phyloP scores from a whole-genome alignment of 2,329 filamentous ascomycete genomes.

The Raffaelea deltoideospora region DNA sequence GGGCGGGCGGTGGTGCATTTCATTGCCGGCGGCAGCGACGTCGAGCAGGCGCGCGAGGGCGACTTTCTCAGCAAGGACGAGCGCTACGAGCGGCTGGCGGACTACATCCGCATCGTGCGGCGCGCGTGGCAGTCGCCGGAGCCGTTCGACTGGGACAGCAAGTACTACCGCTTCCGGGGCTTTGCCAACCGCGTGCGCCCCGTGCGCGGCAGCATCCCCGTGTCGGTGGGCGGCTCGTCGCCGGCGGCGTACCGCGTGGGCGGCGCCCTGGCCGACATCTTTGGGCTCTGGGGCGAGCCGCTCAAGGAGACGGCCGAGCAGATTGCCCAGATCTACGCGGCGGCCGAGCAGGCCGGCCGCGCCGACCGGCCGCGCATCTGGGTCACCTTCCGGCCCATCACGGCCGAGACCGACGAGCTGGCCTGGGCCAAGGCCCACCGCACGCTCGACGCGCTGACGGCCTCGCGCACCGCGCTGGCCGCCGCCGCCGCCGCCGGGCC shows the following conservation, averaged over 20 bases:
- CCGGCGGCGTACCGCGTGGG: conserved; percentile 44
- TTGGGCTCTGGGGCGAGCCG: conserved; percentile 49
- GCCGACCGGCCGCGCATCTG: conserved; percentile 41
- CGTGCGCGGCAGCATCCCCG: conserved; percentile 35
- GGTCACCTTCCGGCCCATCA: conserved; percentile 48
- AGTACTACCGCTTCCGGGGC: conserved; percentile 43
- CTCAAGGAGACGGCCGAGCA: conserved; percentile 48
- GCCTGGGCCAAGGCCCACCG: conserved; percentile 46
- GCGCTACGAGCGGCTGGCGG: conserved; percentile 41
- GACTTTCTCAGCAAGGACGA: conserved; percentile 43
- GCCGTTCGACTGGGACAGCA: conserved; percentile 45
- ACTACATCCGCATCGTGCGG: conserved; percentile 45
- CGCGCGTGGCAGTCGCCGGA: conserved; percentile 41
- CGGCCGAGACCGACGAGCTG: conserved; percentile 45
- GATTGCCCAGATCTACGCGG: conserved; percentile 43
- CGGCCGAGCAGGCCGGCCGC: conserved; percentile 41
- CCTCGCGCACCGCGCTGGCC: conserved; percentile 15
- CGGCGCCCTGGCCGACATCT: conserved; percentile 43
- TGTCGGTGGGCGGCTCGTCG: conserved; percentile 44
- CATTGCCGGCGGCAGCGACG: conserved; percentile 46
- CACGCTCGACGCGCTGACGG: conserved; percentile 35
- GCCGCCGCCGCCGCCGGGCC: not conserved
- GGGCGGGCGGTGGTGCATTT: conserved; percentile 45
- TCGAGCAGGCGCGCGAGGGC: conserved; percentile 43
- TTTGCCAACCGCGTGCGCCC: conserved; percentile 40